Conservation (phyloP, 441 rosid genomes). For the Geranium incanum region DNA sequence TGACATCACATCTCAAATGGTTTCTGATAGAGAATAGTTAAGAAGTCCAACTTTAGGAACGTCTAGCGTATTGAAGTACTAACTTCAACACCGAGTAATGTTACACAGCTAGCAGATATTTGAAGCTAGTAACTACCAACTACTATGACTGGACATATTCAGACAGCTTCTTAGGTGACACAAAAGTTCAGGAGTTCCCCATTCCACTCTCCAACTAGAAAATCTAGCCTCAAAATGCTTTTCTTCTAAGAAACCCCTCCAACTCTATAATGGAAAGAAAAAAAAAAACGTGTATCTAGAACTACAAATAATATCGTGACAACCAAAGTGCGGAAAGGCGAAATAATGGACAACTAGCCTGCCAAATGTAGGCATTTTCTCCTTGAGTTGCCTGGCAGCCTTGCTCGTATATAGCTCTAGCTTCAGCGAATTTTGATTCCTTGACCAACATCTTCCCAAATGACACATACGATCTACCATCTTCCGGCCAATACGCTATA, state of each 20-base stretch:
- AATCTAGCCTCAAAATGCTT: background rate
- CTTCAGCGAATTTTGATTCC: conserved; percentile 51
- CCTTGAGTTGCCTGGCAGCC: conserved; percentile 92
- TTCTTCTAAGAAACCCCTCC: background rate
- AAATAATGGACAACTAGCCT: conserved; percentile 38
- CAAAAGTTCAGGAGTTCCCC: background rate
- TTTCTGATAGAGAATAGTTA: background rate
- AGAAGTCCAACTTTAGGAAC: background rate
- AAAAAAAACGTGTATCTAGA: too few relatives aligned
- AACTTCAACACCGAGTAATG: background rate
- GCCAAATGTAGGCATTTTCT: conserved; percentile 93
- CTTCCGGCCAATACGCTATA: conserved; percentile 80
- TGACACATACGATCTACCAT: conserved; percentile 81
- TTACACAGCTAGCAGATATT: background rate
- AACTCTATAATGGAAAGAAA: background rate
- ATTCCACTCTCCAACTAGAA: background rate
- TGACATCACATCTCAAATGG: background rate
- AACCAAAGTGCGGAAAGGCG: background rate
- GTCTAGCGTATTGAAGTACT: background rate
- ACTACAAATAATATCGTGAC: background rate
- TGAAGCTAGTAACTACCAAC: background rate
- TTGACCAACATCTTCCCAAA: conserved; percentile 67
- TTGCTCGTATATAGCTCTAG: conserved; percentile 63
- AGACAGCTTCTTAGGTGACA: background rate
- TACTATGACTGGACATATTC: background rate